A percentile compares a stretch with the other conserved stretches of the same genome.
Conservation (phyloP, 2,329 filamentous ascomycete genomes). For the Phyllosticta citriasiana region DNA sequence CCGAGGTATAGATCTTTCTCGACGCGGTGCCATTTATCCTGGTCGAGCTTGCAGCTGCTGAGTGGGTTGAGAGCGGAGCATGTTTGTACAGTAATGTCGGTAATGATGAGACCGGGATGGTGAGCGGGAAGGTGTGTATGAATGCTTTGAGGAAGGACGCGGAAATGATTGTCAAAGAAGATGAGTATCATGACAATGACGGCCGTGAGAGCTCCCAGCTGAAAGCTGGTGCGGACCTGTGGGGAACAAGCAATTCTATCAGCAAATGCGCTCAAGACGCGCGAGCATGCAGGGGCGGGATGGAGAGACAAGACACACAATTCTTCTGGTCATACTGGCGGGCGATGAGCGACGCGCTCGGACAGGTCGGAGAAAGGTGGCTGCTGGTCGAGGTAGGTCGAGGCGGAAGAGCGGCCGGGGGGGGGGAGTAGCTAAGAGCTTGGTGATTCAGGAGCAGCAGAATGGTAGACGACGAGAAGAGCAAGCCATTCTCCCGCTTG, state of each 20-base stretch:
- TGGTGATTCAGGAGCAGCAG: conserved; percentile 7
- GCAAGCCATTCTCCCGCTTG: conserved; percentile 6
- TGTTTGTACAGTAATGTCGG: conserved; percentile 67
- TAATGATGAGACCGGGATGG: conserved; percentile 74
- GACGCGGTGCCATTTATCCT: conserved; percentile 66
- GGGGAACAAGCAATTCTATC: conserved; percentile 9
- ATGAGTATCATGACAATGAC: conserved; percentile 60
- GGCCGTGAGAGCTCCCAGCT: conserved; percentile 57
- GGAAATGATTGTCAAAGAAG: conserved; percentile 80
- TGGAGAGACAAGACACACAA: conserved; percentile 18
- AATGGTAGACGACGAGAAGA: neutral
- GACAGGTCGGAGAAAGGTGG: neutral
- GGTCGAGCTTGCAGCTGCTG: conserved; percentile 65
- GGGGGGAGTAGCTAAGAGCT: neutral
- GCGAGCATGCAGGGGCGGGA: neutral
- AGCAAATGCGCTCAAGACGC: conserved; percentile 9
- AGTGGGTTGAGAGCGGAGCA: conserved; percentile 68
- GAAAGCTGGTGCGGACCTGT: conserved; percentile 54
- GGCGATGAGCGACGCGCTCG: neutral
- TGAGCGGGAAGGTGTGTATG: conserved; percentile 77
- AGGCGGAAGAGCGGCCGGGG: neutral
- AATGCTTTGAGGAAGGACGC: conserved; percentile 73
- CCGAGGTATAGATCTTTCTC: conserved; percentile 84
- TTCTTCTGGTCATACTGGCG: conserved; percentile 29
- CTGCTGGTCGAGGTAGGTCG: neutral